Conservation (phyloP, 495 filamentous ascomycete genomes). For the Hyaloscypha variabilis region DNA sequence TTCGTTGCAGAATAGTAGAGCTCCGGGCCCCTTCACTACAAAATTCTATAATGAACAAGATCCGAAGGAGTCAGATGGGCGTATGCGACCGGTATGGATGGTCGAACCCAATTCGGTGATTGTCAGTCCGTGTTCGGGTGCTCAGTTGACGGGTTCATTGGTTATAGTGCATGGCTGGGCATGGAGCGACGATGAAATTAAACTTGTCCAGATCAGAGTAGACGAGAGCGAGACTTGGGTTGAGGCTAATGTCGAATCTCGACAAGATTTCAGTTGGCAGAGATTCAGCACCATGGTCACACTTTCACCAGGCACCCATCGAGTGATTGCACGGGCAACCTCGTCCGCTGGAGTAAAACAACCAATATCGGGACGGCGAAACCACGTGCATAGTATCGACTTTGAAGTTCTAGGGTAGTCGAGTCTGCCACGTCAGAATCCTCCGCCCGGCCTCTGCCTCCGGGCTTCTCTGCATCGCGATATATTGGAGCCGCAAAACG, state of each 20-base stretch:
- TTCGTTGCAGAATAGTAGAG: not conserved
- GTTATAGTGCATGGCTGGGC: not conserved
- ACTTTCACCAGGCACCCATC: not conserved
- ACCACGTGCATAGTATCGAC: not conserved
- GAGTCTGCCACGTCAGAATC: not conserved
- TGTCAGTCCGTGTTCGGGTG: not conserved
- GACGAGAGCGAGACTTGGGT: not conserved
- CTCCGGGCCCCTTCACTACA: not conserved
- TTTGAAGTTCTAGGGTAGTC: not conserved
- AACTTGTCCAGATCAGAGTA: not conserved
- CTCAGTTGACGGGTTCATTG: not conserved
- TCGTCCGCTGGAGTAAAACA: not conserved
- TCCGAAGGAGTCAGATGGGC: not conserved
- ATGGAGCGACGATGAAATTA: not conserved
- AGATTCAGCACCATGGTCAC: not conserved
- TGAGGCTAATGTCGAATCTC: not conserved
- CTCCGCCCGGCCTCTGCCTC: not conserved
- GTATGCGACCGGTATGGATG: conserved; percentile 1
- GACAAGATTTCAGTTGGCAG: not conserved
- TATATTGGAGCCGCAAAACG: not conserved
- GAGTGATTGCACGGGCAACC: not conserved
- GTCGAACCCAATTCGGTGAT: not conserved
- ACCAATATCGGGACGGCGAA: not conserved
- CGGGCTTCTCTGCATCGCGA: not conserved
- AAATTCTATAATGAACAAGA: not conserved